Base-by-base conservation (phyloP, 345 rosid species). In the Cardamine resedifolia region DNA sequence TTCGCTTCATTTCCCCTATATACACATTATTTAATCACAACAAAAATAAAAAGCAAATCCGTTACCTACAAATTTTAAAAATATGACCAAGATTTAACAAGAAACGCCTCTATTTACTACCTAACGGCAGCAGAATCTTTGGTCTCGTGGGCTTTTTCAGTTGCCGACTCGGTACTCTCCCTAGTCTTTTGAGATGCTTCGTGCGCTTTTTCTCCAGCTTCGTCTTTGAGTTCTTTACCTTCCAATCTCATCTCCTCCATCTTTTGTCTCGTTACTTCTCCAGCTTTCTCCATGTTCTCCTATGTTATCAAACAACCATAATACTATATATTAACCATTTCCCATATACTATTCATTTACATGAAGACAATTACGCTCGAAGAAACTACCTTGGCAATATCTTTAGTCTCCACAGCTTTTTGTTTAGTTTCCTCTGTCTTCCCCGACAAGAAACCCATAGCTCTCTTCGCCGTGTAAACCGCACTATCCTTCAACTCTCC, bases 371-470 rank as follows among this genome's bases (percentile, higher is more conserved):
- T 4, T 38, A 20, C 9, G 51, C 33, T 31, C 1, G 21, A 26
- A 19, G 7, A 10, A 6, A 5, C 5, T 9, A 82, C 88, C 84
- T 80, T 71, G 18, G 84, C 75, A 10, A 68, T 73, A 11, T 84
- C 86, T 36, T 48, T 71, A 4, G 89, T 83, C 50, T 82, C 92
- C 0, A 59, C 31, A 2, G 88, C 75, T 76, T 81, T 82, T 52
- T 84, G 83, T 68, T 85, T 85, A 4, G 75, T 73, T 68, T 88
- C 92, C 45, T 84, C 90, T 10, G 80, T 77, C 75, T 83, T 88
- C 2, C 85, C 85, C 0, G 87, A 76, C 33, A 91, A 72, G 56
- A 76, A 69, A 26, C 59, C 88, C 85, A 80, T 71, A 12, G 96
- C 88, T 64, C 79, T 81, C 74, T 80, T 80, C 0, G 92, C 95